Percentiles rank a stretch among this genome's conserved stretches.
Conservation (phyloP, 441 rosid genomes). For the Mallotus japonicus region DNA sequence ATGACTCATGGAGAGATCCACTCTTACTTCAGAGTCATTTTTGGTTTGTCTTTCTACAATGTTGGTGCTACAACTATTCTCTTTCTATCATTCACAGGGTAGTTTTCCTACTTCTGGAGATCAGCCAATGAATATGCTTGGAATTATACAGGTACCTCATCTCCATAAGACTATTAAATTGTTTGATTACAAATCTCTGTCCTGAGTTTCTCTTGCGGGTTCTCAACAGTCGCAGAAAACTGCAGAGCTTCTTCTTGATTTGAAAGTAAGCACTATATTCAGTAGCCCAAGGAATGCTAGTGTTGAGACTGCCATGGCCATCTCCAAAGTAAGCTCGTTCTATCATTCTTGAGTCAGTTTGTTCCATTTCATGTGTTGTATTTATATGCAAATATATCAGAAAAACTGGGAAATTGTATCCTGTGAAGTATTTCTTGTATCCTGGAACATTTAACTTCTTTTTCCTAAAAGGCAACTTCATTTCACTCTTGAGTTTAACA, state of each 20-base stretch:
- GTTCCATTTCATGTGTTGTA: background rate
- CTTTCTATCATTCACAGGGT: constrained; percentile 37
- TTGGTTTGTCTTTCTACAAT: background rate
- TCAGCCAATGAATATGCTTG: constrained; percentile 71
- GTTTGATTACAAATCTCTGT: constrained; percentile 9
- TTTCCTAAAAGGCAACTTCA: background rate
- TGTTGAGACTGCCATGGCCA: constrained; percentile 54
- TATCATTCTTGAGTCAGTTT: constrained; percentile 2
- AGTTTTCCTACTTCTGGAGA: constrained; percentile 32
- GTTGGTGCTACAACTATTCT: background rate
- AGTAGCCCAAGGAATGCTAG: constrained; percentile 58
- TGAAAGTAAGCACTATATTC: constrained; percentile 52
- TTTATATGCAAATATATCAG: background rate
- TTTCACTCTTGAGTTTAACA: background rate
- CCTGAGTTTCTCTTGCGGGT: constrained; percentile 24
- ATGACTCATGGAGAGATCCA: background rate
- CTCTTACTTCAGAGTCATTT: too few species aligned
- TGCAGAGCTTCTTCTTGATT: constrained; percentile 91
- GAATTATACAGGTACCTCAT: constrained; percentile 66
- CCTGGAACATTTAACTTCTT: background rate
- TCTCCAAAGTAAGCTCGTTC: constrained; percentile 51
- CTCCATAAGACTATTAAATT: constrained; percentile 3
- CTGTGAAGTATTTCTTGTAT: background rate
- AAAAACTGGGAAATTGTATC: background rate
- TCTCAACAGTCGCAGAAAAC: constrained; percentile 75